These are phyloP conservation scores for Pseudonectria buxi DNA, from an alignment of 2,329 filamentous ascomycete species.

Conservation along the genomic window DNA sequence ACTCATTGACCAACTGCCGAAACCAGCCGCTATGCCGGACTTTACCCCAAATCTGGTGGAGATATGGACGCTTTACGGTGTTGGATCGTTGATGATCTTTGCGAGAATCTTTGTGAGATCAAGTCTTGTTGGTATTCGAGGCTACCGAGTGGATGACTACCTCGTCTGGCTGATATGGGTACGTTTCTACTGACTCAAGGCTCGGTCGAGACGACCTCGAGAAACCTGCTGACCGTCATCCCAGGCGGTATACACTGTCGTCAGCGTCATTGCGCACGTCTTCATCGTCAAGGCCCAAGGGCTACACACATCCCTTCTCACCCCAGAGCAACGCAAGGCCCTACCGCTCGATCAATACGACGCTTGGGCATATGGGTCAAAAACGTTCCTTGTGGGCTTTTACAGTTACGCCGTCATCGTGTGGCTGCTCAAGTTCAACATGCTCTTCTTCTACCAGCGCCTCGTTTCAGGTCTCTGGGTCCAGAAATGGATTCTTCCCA, in stretches of 20 bases:
- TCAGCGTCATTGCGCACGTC: conserved; percentile 15
- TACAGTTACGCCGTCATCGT: conserved; percentile 29
- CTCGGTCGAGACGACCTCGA: too few relatives aligned
- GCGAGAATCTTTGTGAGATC: conserved; percentile 26
- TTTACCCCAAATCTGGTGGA: conserved; percentile 13
- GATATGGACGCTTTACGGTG: conserved; percentile 30
- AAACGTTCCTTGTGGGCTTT: conserved; percentile 30
- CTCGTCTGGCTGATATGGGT: conserved; percentile 12
- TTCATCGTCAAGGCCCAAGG: conserved; percentile 24
- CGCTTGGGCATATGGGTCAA: conserved; percentile 25
- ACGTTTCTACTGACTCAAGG: too few relatives aligned
- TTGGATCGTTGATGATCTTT: conserved; percentile 26
- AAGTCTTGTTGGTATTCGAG: conserved; percentile 25
- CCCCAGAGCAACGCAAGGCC: conserved; percentile 22
- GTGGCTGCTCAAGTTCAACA: conserved; percentile 35
- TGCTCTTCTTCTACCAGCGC: conserved; percentile 33
- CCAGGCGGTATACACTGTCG: conserved; percentile 14
- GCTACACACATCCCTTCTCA: conserved; percentile 23
- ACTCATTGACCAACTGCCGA: too few relatives aligned
- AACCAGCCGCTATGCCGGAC: too few relatives aligned
- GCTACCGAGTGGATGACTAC: conserved; percentile 29
- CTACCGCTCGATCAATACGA: conserved; percentile 22
- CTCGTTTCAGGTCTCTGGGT: conserved; percentile 29
- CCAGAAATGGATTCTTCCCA: conserved; percentile 28
- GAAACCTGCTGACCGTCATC: not conserved